Base-by-base conservation (phyloP, 306 rosid species). In the Vigna trinervia region DNA sequence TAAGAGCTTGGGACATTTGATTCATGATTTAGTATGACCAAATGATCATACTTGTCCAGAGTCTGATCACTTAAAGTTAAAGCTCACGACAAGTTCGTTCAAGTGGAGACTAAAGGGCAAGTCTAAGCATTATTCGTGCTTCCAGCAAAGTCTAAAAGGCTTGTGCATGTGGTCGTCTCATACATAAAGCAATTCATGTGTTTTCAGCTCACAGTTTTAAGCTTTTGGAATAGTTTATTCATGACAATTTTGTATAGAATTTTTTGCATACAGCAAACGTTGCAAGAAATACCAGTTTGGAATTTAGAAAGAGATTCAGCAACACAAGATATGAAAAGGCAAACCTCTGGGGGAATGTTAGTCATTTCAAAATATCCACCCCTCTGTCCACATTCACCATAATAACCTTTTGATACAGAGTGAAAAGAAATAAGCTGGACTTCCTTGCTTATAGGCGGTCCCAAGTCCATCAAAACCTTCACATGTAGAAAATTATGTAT, bases 291-390 rank as follows among this genome's bases (percentile, higher is more conserved):
- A 39, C 63, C 58, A 68, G 69, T 41, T 51, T 73, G 83, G 47
- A 65, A 74, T 79, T 64, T 70, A 19, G 32, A 56, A 41, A 15
- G 60, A 67, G 59, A 56, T 17, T 61, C 47, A 50, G 75, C 47
- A 41, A 78, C 68, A 38, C 8, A 10, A 45, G 23, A 56, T 22
- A 84, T 50, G 50, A 77, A 61, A 57, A 83, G 64, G 83, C 88
- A 76, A 83, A 96, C 99, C 96, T 87, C 60, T 14, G 98, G 97
- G 84, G 99, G 87, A 84, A 96, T 89, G 84, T 96, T 96, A 81
- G 94, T 91, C 99, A 96, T 96, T 90, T 96, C 99, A 69, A 88
- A 92, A 83, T 96, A 96, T 80, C 98, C 99, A 86, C 99, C 99
- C 6, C 99, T 86, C 85, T 96, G 99, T 84, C 99, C 99, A 77